Evolutionary conservation across 2,329 filamentous ascomycete genomes (phyloP).

Genomic region (Penicillium sumatraense): DNA sequence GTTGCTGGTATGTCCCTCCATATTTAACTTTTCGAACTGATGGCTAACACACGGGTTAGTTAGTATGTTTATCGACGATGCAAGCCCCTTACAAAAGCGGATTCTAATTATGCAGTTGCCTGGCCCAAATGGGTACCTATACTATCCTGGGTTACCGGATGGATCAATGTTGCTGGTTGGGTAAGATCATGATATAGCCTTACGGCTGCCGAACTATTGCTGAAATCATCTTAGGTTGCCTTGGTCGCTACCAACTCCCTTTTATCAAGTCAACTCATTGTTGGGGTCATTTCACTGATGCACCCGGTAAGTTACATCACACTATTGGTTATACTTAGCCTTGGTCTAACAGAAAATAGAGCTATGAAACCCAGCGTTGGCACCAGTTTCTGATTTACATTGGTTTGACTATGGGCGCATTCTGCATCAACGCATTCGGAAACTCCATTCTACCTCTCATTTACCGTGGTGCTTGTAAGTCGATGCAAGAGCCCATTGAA

Average conservation of each 20-base stretch:
- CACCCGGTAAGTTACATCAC: conserved; percentile 45
- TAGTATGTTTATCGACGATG: conserved; percentile 33
- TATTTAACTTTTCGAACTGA: background rate
- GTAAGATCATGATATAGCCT: conserved; percentile 40
- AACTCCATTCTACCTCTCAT: conserved; percentile 66
- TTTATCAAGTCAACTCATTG: conserved; percentile 68
- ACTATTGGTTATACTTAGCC: background rate
- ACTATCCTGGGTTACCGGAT: conserved; percentile 72
- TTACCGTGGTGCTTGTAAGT: conserved; percentile 67
- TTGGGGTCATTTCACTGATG: conserved; percentile 67
- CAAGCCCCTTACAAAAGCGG: background rate
- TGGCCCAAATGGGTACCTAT: conserved; percentile 64
- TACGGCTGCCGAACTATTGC: conserved; percentile 2
- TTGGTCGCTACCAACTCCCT: conserved; percentile 70
- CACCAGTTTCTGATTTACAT: conserved; percentile 76
- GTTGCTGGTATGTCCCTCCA: conserved; percentile 55
- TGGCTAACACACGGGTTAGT: conserved; percentile 21
- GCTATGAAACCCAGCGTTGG: conserved; percentile 64
- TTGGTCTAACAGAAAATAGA: conserved; percentile 15
- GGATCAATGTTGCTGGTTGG: conserved; percentile 71
- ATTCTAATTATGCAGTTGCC: conserved; percentile 45
- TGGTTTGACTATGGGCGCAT: conserved; percentile 63
- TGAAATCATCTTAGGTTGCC: conserved; percentile 44
- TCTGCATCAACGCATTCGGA: conserved; percentile 68
- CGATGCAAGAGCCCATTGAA: no score